A percentile compares a stretch with the other conserved stretches of the same genome.
phyloP scores from a whole-genome alignment of 2,329 filamentous ascomycete genomes.

The Huntiella bhutanensis region DNA sequence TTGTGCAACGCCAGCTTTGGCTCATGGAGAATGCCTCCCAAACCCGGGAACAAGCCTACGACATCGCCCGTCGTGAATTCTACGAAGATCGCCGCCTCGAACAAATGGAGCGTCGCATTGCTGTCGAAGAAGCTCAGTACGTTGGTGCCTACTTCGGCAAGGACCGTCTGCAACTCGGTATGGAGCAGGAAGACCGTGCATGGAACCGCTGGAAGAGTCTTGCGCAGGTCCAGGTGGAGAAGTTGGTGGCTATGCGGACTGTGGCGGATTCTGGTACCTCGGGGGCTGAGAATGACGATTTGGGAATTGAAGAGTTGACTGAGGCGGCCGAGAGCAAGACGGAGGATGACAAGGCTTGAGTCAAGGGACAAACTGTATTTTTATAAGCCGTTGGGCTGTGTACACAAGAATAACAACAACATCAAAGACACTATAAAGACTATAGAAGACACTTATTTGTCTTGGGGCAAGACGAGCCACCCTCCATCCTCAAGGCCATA shows the following conservation, averaged over 20 bases:
- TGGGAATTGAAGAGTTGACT: neutral
- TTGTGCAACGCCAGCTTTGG: slow-evolving; percentile 80
- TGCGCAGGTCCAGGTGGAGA: slow-evolving; percentile 36
- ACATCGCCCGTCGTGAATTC: slow-evolving; percentile 73
- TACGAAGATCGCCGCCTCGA: slow-evolving; percentile 67
- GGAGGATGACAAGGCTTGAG: no score
- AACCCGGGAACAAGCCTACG: slow-evolving; percentile 55
- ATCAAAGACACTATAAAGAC: no score
- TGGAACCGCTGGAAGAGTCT: slow-evolving; percentile 76
- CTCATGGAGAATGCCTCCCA: slow-evolving; percentile 50
- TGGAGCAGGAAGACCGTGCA: slow-evolving; percentile 60
- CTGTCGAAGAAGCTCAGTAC: slow-evolving; percentile 68
- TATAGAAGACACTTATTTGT: no score
- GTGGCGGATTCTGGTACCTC: slow-evolving; percentile 16
- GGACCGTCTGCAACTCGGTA: slow-evolving; percentile 52
- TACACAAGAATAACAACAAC: no score
- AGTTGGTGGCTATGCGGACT: slow-evolving; percentile 22
- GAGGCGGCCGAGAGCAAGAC: neutral
- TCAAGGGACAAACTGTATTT: no score
- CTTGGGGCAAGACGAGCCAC: slow-evolving; percentile 6
- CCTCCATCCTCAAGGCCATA: slow-evolving; percentile 17
- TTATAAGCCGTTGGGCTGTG: no score
- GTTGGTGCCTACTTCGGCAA: slow-evolving; percentile 82
- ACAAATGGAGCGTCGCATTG: slow-evolving; percentile 65
- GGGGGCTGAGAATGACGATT: neutral